Evolutionary conservation across 2,329 filamentous ascomycete species (phyloP).

Genomic region (Alternaria burnsii): DNA sequence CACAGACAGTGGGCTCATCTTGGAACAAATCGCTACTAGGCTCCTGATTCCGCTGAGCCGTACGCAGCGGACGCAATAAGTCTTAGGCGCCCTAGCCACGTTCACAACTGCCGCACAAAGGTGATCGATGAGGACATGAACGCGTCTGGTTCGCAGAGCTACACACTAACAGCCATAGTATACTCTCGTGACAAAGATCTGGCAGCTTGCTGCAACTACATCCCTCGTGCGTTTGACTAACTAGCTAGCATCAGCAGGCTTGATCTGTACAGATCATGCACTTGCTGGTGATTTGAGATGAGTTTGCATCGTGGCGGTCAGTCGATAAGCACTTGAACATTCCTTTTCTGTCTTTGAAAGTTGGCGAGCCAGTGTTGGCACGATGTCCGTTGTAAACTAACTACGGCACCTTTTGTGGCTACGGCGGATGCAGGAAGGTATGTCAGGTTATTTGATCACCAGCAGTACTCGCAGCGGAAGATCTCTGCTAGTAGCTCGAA

Average conservation of each 20-base stretch:
- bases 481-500: not conserved
- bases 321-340: not conserved
- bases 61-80: conserved; percentile 1
- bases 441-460: not conserved
- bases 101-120: conserved; percentile 5
- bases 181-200: conserved; percentile 8
- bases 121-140: not conserved
- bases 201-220: conserved; percentile 6
- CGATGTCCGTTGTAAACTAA: not conserved
- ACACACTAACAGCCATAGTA: conserved; percentile 3
- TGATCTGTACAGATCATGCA: conserved; percentile 6
- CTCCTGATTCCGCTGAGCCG: conserved; percentile 8
- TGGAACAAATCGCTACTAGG: conserved; percentile 9
- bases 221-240: conserved; percentile 7
- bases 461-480: not conserved
- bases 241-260: conserved; percentile 2
- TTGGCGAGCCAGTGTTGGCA: not conserved
- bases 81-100: conserved; percentile 1
- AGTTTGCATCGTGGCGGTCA: not conserved
- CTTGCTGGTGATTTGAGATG: conserved; percentile 2
- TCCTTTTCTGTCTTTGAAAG: not conserved
- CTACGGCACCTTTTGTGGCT: not conserved
- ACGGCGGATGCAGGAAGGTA: not conserved
- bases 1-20: conserved; percentile 4
- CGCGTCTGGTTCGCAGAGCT: not conserved